A percentile compares a stretch with the other conserved stretches of the same genome.
Conservation (phyloP, 2,329 filamentous ascomycete genomes). For the Malbranchea zuffiana region DNA sequence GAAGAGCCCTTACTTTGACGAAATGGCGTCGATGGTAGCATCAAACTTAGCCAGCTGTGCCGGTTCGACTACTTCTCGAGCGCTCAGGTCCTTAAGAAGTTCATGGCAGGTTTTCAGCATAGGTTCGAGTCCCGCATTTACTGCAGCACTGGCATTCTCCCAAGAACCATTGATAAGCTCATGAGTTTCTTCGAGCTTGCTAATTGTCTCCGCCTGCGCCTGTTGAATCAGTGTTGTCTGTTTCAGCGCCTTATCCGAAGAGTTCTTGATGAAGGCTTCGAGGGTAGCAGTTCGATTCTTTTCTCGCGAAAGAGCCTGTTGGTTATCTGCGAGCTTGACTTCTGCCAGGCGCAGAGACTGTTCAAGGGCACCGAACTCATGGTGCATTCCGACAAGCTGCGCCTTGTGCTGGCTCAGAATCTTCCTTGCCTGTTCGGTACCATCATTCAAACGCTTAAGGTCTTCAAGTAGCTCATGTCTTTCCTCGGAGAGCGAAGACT, state of each 20-base stretch:
- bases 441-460: constrained; percentile 20
- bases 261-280: constrained; percentile 25
- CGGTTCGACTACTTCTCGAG: constrained; percentile 2
- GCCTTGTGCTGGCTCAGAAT: constrained; percentile 16
- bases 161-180: constrained; percentile 4
- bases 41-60: constrained; percentile 4
- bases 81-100: constrained; percentile 5
- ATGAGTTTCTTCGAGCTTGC: constrained; percentile 6
- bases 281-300: constrained; percentile 21
- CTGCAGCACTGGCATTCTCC: constrained; percentile 2
- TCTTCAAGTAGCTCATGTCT: constrained; percentile 18
- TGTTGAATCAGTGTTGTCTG: constrained; percentile 7
- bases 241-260: constrained; percentile 8
- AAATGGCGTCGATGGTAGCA: constrained; percentile 11
- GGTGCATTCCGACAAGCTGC: constrained; percentile 16
- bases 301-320: constrained; percentile 21
- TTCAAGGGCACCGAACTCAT: constrained; percentile 18
- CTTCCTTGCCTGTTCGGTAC: constrained; percentile 15
- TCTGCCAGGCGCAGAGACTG: constrained; percentile 20
- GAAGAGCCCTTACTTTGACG: constrained; percentile 23
- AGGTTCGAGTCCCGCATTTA: constrained; percentile 9
- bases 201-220: constrained; percentile 7
- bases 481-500: constrained; percentile 19
- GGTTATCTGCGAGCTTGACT: constrained; percentile 14
- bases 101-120: constrained; percentile 8